Conservation (phyloP, 179 eudicot genomes). For the Beta macrorhiza region DNA sequence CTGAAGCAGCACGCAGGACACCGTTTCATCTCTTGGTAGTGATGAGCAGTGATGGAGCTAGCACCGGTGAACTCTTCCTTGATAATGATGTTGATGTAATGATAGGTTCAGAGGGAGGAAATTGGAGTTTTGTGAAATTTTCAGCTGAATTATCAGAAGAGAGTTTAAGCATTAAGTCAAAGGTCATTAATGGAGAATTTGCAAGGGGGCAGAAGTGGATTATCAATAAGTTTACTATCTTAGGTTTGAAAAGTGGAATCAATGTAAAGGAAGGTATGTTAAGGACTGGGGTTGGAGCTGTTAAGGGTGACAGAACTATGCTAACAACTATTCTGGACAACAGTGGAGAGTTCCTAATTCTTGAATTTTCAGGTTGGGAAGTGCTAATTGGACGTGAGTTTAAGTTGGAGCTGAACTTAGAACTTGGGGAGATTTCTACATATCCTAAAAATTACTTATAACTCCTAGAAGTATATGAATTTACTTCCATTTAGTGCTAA, state of each 20-base stretch:
- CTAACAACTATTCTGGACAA: neutral
- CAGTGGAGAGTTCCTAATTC: neutral
- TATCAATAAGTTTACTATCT: constrained; percentile 19
- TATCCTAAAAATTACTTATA: too few relatives aligned
- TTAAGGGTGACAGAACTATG: neutral
- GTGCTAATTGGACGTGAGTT: neutral
- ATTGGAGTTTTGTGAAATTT: constrained; percentile 53
- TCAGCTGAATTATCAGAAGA: constrained; percentile 23
- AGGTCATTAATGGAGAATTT: constrained; percentile 45
- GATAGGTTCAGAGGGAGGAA: constrained; percentile 43
- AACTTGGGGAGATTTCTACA: neutral
- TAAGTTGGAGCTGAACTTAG: neutral
- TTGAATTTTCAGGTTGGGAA: neutral
- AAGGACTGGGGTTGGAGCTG: neutral
- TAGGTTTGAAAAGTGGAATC: neutral
- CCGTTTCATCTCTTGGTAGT: constrained; percentile 59
- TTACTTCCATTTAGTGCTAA: too few relatives aligned
- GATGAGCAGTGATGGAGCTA: constrained; percentile 31
- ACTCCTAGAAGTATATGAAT: too few relatives aligned
- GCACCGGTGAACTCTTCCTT: constrained; percentile 65
- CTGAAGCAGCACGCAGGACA: constrained; percentile 52
- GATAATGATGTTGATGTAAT: constrained; percentile 61
- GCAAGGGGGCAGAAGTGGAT: constrained; percentile 35
- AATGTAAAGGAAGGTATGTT: neutral
- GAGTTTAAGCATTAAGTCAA: constrained; percentile 37